These are phyloP conservation scores for Xanthoparmelia taractica DNA, from an alignment of 495 filamentous ascomycete species.

Conservation along the genomic window DNA sequence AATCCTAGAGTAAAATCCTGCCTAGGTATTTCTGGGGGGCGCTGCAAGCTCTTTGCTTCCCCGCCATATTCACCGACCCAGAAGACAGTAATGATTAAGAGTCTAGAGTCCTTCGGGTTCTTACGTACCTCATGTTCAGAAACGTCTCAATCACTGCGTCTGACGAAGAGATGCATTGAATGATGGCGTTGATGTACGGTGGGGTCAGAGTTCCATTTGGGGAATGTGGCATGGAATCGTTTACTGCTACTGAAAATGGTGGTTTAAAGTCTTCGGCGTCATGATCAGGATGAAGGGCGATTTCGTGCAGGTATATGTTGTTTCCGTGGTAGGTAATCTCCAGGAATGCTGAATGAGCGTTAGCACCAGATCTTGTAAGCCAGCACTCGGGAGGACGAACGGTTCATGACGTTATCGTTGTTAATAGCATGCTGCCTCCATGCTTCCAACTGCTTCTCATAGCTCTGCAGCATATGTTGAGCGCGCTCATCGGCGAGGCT, in stretches of 20 bases:
- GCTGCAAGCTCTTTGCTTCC: not conserved
- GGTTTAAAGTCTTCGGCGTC: constrained; percentile 31
- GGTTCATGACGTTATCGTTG: constrained; percentile 26
- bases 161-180: constrained; percentile 30
- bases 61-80: not conserved
- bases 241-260: constrained; percentile 24
- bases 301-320: constrained; percentile 35
- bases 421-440: constrained; percentile 26
- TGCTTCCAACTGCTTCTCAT: constrained; percentile 28
- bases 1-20: not conserved
- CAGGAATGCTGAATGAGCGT: constrained; percentile 13
- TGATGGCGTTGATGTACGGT: constrained; percentile 32
- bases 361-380: not conserved
- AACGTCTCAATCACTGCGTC: constrained; percentile 32
- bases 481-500: constrained; percentile 29
- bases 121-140: constrained; percentile 21
- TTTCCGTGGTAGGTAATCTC: constrained; percentile 24
- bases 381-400: not conserved
- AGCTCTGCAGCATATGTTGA: constrained; percentile 31
- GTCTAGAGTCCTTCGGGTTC: not conserved
- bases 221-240: constrained; percentile 18
- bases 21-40: not conserved
- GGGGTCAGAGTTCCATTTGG: constrained; percentile 18
- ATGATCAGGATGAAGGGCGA: constrained; percentile 35
- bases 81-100: not conserved